These are phyloP conservation scores for Dryas alaskensis DNA, from an alignment of 306 rosid genomes.

Conservation along the genomic window DNA sequence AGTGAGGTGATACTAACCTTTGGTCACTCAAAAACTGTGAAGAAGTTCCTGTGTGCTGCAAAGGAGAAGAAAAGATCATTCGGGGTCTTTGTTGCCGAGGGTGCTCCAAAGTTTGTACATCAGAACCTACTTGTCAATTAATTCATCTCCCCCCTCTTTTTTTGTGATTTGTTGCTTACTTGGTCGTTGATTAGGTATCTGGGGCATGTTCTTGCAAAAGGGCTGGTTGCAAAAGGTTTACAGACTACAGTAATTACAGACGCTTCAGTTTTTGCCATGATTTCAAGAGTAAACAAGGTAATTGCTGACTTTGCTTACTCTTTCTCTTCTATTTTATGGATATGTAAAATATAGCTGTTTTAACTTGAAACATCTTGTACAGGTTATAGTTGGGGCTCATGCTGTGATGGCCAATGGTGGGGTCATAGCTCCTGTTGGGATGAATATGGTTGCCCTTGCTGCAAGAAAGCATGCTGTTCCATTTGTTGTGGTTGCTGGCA, in stretches of 20 bases:
- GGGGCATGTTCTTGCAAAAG: slow-evolving; percentile 37
- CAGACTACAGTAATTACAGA: slow-evolving; percentile 35
- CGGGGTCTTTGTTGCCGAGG: slow-evolving; percentile 13
- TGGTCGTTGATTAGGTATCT: slow-evolving; percentile 9
- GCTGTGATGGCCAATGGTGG: slow-evolving; percentile 25
- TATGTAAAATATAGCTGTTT: background rate
- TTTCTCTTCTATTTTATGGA: background rate
- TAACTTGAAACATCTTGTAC: background rate
- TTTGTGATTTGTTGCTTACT: background rate
- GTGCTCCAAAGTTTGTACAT: slow-evolving; percentile 19
- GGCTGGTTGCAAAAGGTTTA: slow-evolving; percentile 24
- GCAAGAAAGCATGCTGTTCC: slow-evolving; percentile 26
- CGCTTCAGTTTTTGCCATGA: slow-evolving; percentile 37
- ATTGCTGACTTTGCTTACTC: background rate
- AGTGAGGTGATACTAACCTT: slow-evolving; percentile 20
- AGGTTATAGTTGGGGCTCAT: slow-evolving; percentile 26
- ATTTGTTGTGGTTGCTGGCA: slow-evolving; percentile 23
- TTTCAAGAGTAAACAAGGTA: slow-evolving; percentile 26
- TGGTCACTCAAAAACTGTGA: slow-evolving; percentile 14
- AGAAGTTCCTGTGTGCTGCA: slow-evolving; percentile 17
- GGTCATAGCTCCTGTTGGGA: slow-evolving; percentile 22
- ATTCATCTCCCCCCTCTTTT: background rate
- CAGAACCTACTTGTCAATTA: background rate
- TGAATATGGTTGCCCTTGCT: slow-evolving; percentile 27
- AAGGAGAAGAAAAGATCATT: slow-evolving; percentile 17